A percentile compares a stretch with the other conserved stretches of the same genome.
Evolutionary conservation across 73 alveolate genomes (phyloP).

Genomic region (Paramecium bursaria): DNA sequence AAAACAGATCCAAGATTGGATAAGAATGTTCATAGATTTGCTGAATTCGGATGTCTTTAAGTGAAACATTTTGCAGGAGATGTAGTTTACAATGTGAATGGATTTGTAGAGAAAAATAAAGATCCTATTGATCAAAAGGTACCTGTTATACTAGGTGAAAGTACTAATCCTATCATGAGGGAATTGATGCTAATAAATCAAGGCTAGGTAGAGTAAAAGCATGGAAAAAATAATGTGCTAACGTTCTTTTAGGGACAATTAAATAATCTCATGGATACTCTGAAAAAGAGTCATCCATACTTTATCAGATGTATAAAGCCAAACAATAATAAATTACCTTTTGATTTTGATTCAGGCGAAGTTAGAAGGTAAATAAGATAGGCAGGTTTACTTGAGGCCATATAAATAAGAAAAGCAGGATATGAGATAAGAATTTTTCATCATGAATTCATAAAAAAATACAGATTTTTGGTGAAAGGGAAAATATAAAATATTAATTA

Average conservation of each 20-base stretch:
- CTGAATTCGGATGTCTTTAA: conserved; percentile 68
- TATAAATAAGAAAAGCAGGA: conserved; percentile 90
- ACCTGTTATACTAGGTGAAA: conserved; percentile 69
- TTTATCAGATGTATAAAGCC: conserved; percentile 96
- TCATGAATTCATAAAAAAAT: conserved; percentile 77
- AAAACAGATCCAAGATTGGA: too few species aligned
- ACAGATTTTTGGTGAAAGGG: conserved; percentile 1
- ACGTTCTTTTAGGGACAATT: conserved; percentile 85
- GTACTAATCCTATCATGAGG: conserved; percentile 68
- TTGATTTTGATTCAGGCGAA: conserved; percentile 83
- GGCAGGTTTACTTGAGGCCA: conserved; percentile 96
- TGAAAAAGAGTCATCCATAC: conserved; percentile 83
- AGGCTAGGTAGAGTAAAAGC: neutral
- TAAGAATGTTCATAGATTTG: too few species aligned
- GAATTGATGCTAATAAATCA: neutral
- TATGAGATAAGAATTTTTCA: conserved; percentile 76
- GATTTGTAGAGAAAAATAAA: conserved; percentile 91
- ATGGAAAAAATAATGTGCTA: conserved; percentile 80
- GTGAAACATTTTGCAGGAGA: conserved; percentile 95
- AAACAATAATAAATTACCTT: conserved; percentile 80
- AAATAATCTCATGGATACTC: conserved; percentile 77
- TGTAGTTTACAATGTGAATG: conserved; percentile 82
- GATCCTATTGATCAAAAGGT: conserved; percentile 87
- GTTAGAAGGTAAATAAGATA: conserved; percentile 90
- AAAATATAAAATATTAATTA: too few species aligned